These are phyloP conservation scores for Lactifluus volemus DNA, from an alignment of 768 basidiomycete genomes.

Conservation along the genomic window DNA sequence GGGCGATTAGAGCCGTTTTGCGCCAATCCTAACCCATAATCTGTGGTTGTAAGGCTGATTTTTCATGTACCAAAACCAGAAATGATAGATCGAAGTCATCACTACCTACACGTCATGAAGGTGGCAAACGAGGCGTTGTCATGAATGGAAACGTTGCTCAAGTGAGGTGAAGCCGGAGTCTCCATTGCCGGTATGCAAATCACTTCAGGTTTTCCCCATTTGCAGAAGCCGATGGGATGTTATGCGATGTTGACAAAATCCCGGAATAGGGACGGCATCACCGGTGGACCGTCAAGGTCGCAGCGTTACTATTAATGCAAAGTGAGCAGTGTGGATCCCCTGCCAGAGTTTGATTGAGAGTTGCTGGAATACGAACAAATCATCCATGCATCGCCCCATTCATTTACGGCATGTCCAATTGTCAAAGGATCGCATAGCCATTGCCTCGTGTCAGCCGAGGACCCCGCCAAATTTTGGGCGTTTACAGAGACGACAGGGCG, in stretches of 20 bases:
- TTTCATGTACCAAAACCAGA: not conserved
- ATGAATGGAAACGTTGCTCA: not conserved
- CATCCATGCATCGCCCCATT: not conserved
- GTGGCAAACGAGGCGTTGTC: not conserved
- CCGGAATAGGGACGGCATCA: not conserved
- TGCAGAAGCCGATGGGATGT: not conserved
- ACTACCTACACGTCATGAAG: not conserved
- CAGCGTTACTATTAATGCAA: not conserved
- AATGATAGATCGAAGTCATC: not conserved
- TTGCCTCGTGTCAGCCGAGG: not conserved
- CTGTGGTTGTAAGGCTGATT: not conserved
- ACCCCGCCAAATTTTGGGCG: not conserved
- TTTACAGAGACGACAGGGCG: not conserved
- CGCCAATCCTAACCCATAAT: not conserved
- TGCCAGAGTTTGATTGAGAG: not conserved
- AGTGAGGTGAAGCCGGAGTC: conserved; percentile 5
- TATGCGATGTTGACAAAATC: not conserved
- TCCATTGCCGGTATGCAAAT: not conserved
- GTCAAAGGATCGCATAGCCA: not conserved
- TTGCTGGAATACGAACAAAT: not conserved
- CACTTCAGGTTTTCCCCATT: not conserved
- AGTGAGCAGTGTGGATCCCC: not conserved
- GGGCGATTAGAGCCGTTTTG: not conserved
- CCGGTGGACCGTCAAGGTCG: not conserved
- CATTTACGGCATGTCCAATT: not conserved